Percentiles rank a stretch among this genome's conserved stretches.
Conservation (phyloP, 1,139 yeast species). For the Pneumocystis jirovecii region DNA sequence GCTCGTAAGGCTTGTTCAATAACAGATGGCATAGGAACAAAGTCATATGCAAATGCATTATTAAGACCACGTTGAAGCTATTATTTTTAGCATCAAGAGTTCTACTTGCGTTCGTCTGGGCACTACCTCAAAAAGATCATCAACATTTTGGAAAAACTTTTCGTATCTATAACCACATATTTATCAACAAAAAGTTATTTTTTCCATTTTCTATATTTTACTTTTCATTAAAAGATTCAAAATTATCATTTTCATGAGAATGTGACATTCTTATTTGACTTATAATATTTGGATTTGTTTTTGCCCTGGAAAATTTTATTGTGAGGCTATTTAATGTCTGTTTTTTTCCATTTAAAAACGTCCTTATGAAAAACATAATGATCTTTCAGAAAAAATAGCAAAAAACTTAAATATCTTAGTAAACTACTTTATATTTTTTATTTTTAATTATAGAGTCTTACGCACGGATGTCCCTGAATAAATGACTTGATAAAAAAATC, state of each 20-base stretch:
- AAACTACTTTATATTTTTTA: no score
- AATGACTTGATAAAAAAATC: no score
- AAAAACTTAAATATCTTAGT: no score
- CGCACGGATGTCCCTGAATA: no score
- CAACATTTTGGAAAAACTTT: conserved; percentile 94
- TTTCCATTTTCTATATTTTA: conserved; percentile 7
- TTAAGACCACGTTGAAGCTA: conserved; percentile 50
- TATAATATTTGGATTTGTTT: not conserved
- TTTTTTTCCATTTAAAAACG: not conserved
- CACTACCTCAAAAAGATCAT: conserved; percentile 76
- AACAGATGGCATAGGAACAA: conserved; percentile 95
- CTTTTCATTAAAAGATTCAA: conserved; percentile 77
- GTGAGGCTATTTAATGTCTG: not conserved
- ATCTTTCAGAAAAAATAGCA: not conserved
- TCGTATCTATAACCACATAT: conserved; percentile 42
- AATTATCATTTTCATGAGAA: conserved; percentile 73
- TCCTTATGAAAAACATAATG: not conserved
- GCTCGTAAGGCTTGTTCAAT: conserved; percentile 93
- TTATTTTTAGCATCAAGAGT: not conserved
- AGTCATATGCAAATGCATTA: conserved; percentile 95
- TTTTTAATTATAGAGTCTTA: no score
- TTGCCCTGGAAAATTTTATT: not conserved
- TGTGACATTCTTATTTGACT: conserved; percentile 26
- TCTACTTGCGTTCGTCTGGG: conserved; percentile 33
- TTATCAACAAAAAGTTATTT: not conserved